These are phyloP conservation scores for Cystobasidium slooffiae DNA, from an alignment of 1,284 basidiomycete genomes.

Conservation along the genomic window DNA sequence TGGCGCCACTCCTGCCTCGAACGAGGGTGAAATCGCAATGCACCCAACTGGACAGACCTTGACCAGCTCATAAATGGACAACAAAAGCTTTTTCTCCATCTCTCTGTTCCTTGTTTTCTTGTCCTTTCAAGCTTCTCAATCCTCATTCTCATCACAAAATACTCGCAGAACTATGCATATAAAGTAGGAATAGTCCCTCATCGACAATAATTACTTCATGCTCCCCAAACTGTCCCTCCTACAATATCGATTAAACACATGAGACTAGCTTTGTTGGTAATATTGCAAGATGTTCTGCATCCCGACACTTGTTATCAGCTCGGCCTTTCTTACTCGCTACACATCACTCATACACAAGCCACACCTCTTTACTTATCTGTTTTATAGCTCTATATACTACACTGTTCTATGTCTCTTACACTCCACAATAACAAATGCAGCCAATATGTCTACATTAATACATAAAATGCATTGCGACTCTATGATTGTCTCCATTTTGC, in stretches of 20 bases:
- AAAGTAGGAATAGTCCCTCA: too few species aligned
- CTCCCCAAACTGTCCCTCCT: too few species aligned
- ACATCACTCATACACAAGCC: background rate
- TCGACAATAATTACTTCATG: too few species aligned
- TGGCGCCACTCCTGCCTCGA: conserved; percentile 6
- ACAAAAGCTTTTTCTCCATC: background rate
- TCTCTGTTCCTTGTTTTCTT: background rate
- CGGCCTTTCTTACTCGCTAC: background rate
- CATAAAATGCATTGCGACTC: too few species aligned
- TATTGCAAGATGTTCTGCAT: too few species aligned
- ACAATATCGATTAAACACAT: too few species aligned
- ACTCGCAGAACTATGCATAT: too few species aligned
- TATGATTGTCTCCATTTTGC: background rate
- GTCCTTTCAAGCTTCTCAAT: too few species aligned
- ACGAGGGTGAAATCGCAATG: conserved; percentile 1
- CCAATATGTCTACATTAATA: background rate
- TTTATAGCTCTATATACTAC: background rate
- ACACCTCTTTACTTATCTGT: background rate
- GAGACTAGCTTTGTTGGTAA: too few species aligned
- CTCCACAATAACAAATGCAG: conserved; percentile 8
- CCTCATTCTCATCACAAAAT: too few species aligned
- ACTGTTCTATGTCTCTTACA: conserved; percentile 6
- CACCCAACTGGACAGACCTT: conserved; percentile 34
- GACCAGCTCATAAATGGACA: conserved; percentile 5
- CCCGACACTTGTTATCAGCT: too few species aligned